Percentiles rank a stretch among this genome's conserved stretches.
Evolutionary conservation across 2,329 filamentous ascomycete genomes (phyloP).

Genomic region (Macroventuria anomochaeta): DNA sequence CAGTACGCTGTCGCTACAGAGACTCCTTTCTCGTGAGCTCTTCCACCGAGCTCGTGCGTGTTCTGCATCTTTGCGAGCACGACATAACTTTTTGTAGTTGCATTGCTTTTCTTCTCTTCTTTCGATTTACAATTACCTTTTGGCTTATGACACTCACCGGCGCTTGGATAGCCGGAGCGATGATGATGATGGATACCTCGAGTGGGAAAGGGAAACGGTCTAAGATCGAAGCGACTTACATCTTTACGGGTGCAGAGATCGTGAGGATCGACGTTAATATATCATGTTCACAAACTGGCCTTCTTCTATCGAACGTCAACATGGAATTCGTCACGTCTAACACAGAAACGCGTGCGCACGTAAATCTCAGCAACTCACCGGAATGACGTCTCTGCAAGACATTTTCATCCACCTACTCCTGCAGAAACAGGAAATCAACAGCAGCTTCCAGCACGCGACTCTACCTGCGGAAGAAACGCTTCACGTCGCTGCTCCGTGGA

Average conservation of each 20-base stretch:
- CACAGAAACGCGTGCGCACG: background rate
- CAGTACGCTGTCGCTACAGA: conserved; percentile 14
- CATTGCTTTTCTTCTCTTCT: conserved; percentile 9
- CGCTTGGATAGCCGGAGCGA: conserved; percentile 12
- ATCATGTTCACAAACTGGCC: conserved; percentile 2
- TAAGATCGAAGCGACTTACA: background rate
- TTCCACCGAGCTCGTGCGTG: background rate
- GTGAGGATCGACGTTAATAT: conserved; percentile 5
- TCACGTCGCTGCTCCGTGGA: too few relatives aligned
- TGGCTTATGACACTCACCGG: conserved; percentile 3
- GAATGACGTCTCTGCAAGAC: background rate
- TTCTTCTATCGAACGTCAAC: background rate
- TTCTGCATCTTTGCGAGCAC: conserved; percentile 10
- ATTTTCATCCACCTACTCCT: background rate
- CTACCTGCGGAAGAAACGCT: too few relatives aligned
- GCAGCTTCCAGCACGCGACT: too few relatives aligned
- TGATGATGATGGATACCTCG: conserved; percentile 19
- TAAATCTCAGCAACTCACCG: background rate
- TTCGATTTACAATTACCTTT: background rate
- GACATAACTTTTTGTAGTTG: conserved; percentile 20
- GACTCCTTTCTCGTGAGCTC: background rate
- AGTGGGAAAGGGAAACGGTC: conserved; percentile 1
- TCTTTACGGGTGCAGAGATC: background rate
- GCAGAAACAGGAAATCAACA: too few relatives aligned
- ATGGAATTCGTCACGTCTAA: background rate